phyloP scores from a whole-genome alignment of 2,329 filamentous ascomycete species.

The Hypoxylon sp. region DNA sequence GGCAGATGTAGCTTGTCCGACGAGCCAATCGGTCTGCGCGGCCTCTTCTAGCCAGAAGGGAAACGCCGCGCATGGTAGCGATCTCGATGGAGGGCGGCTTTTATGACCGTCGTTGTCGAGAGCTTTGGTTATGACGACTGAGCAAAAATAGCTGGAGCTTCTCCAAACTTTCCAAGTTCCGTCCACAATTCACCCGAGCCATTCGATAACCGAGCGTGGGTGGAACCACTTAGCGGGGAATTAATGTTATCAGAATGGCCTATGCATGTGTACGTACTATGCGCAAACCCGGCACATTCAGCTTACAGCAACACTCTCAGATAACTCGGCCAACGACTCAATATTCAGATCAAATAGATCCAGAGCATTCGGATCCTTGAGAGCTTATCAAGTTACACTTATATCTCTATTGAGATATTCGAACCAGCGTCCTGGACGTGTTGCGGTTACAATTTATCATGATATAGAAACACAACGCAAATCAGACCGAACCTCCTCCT shows the following conservation, averaged over 20 bases:
- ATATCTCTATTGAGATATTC: too few relatives aligned
- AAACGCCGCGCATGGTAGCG: constrained; percentile 52
- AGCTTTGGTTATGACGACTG: constrained; percentile 33
- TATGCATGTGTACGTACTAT: constrained; percentile 1
- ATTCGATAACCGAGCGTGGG: constrained; percentile 18
- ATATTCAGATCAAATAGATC: not conserved
- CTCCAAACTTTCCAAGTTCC: constrained; percentile 10
- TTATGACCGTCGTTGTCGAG: constrained; percentile 20
- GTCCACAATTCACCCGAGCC: constrained; percentile 8
- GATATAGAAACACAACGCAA: not conserved
- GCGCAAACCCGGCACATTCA: not conserved
- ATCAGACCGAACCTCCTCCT: not conserved
- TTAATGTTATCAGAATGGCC: constrained; percentile 9
- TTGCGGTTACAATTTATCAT: too few relatives aligned
- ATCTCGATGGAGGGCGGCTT: constrained; percentile 11
- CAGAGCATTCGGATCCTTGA: not conserved
- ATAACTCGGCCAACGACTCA: not conserved
- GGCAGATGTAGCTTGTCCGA: constrained; percentile 61
- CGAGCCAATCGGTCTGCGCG: constrained; percentile 45
- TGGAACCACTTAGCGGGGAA: constrained; percentile 1
- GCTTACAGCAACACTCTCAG: not conserved
- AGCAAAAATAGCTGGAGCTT: constrained; percentile 32
- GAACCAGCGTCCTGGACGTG: too few relatives aligned
- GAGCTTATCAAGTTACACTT: not conserved
- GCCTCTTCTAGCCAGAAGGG: constrained; percentile 48